Conservation (phyloP, 441 rosid genomes). For the Adansonia gregorii region DNA sequence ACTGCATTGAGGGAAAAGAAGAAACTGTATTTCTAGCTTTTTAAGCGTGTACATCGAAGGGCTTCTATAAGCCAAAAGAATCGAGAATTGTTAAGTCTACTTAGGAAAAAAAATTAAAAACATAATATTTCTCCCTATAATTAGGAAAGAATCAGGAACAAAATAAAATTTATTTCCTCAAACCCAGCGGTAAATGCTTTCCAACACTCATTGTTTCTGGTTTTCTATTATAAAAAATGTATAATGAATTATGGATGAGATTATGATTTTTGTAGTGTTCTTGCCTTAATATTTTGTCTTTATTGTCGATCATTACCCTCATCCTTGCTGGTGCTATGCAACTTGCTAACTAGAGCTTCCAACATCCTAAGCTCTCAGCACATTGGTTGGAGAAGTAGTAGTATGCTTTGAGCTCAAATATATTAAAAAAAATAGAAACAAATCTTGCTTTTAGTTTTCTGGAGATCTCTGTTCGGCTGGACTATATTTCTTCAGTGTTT, state of each 20-base stretch:
- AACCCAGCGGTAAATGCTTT: no score
- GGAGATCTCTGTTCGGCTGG: not conserved
- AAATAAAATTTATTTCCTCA: no score
- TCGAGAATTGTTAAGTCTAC: no score
- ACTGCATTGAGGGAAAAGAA: no score
- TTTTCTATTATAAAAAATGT: not conserved
- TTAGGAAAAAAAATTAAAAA: no score
- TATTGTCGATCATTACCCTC: not conserved
- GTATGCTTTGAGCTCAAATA: not conserved
- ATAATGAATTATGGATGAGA: not conserved
- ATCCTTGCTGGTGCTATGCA: not conserved
- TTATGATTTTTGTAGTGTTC: not conserved
- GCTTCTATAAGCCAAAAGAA: no score
- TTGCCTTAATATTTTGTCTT: not conserved
- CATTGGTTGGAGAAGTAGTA: not conserved
- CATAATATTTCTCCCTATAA: no score
- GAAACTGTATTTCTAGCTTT: no score
- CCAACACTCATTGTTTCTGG: not conserved
- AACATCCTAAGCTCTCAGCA: not conserved
- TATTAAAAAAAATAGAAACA: not conserved
- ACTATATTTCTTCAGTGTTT: not conserved
- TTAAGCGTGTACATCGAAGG: no score
- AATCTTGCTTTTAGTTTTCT: not conserved
- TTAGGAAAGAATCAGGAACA: no score
- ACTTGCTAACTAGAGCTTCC: slow-evolving; percentile 9